Base-by-base conservation (phyloP, 495 filamentous ascomycete genomes). In the Letharia columbiana region DNA sequence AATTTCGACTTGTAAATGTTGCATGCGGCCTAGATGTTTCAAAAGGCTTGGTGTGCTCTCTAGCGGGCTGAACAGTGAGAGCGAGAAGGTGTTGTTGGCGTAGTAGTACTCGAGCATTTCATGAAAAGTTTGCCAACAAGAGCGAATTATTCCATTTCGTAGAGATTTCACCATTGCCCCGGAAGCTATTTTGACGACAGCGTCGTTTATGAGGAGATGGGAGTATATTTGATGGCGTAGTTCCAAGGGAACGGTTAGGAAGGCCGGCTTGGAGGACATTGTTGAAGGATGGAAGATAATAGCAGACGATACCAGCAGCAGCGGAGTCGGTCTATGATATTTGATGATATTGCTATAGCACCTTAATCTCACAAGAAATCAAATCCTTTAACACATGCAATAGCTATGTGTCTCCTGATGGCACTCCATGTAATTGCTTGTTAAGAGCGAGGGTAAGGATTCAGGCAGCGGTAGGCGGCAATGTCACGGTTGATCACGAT, bases 191-290 rank as follows among this genome's bases (percentile, higher is more conserved):
- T 13, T 57, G 18, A 42, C 35, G 28, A 37, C 23, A 2, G 12
- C 44, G 62, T n/a, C 28, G 13, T 64, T n/a, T 6, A 64, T 23
- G 49, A 64, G 40, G 28, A 58, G 17, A 28, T 45, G 37, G 40
- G 50, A 64, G 40, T 64, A 64, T 9, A 64, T 45, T 18, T 64
- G 49, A 13, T 45, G 37, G 12, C 62, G 62, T 11, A 64, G 2
- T 33, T 64, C 62, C 49, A 57, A 33, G 5, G 62, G 50, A 28
- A 28, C 23, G 23, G 23, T 28, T 28, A 28, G 23, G 23, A 28
- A 28, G 23, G 23, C 23, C 23, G 23, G 23, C 23, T 28, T 44
- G 23, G 59, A 40, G 59, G 59, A 11, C 39, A 61, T 41, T 15
- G 37, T 28, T n/a, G n/a, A 23, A 28, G 23, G 23, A 28, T 28